phyloP scores from a whole-genome alignment of 1,284 basidiomycete species.

The Sporisorium scitamineum region DNA sequence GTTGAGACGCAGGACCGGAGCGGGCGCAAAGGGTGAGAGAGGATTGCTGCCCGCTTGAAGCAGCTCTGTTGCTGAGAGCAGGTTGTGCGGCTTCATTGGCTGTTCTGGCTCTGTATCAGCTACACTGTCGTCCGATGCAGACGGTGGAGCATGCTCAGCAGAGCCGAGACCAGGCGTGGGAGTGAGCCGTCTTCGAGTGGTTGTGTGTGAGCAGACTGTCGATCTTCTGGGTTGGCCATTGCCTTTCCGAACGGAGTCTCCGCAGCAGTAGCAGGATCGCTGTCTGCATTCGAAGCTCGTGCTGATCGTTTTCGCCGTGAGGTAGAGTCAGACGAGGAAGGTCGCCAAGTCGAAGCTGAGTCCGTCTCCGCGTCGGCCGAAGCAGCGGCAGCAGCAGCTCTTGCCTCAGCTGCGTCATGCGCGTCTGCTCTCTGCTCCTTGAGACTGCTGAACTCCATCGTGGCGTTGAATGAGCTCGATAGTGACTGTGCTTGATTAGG shows the following conservation, averaged over 20 bases:
- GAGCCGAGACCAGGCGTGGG: slow-evolving; percentile 21
- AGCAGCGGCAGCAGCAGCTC: slow-evolving; percentile 38
- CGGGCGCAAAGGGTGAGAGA: slow-evolving; percentile 29
- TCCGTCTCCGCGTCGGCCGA: slow-evolving; percentile 15
- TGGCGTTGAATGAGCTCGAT: not conserved
- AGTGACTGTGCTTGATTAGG: not conserved
- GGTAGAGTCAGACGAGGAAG: slow-evolving; percentile 14
- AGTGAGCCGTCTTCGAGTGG: slow-evolving; percentile 30
- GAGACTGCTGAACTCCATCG: slow-evolving; percentile 48
- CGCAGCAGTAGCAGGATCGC: not conserved
- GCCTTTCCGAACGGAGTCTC: slow-evolving; percentile 24
- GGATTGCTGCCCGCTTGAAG: slow-evolving; percentile 28
- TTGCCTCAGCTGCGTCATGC: slow-evolving; percentile 34
- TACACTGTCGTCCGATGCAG: not conserved
- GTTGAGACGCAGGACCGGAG: slow-evolving; percentile 72
- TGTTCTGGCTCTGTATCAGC: not conserved
- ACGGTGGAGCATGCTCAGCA: not conserved
- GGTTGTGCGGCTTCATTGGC: slow-evolving; percentile 47
- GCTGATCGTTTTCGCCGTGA: slow-evolving; percentile 6
- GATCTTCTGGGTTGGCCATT: slow-evolving; percentile 19
- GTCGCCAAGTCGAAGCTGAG: slow-evolving; percentile 6
- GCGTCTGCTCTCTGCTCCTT: slow-evolving; percentile 26
- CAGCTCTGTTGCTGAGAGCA: slow-evolving; percentile 50
- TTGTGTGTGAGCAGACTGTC: slow-evolving; percentile 12
- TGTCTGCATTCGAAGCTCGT: not conserved